A percentile compares a stretch with the other conserved stretches of the same genome.
phyloP scores from a whole-genome alignment of 352 stramenopile genomes.

The Phytopythium kandeliae region DNA sequence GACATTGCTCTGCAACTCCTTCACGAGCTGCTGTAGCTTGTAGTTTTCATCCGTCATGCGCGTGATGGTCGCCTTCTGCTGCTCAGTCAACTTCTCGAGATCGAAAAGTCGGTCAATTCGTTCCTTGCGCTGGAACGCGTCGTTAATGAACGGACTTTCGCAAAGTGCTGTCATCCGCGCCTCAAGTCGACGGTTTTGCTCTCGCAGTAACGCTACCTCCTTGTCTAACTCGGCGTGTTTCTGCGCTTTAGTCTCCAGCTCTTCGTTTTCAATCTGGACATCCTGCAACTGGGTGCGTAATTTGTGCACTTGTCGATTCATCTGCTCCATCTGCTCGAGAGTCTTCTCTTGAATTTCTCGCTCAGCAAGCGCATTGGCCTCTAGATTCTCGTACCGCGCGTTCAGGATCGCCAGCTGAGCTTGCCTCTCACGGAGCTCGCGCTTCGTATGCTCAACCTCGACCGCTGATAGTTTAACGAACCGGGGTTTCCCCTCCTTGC shows the following conservation, averaged over 20 bases:
- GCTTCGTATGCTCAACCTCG: slow-evolving; percentile 55
- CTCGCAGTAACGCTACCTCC: slow-evolving; percentile 59
- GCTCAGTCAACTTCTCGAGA: slow-evolving; percentile 76
- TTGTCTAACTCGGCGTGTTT: slow-evolving; percentile 79
- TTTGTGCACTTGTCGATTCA: slow-evolving; percentile 89
- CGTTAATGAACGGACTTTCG: slow-evolving; percentile 92
- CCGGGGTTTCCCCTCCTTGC: slow-evolving; percentile 3
- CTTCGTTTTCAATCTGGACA: slow-evolving; percentile 70
- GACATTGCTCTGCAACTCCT: slow-evolving; percentile 78
- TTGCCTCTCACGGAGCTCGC: slow-evolving; percentile 74
- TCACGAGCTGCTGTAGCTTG: slow-evolving; percentile 73
- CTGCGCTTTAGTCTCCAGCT: slow-evolving; percentile 46
- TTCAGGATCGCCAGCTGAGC: slow-evolving; percentile 83
- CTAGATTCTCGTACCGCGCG: slow-evolving; percentile 86
- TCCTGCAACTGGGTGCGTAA: slow-evolving; percentile 81
- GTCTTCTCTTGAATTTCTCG: slow-evolving; percentile 89
- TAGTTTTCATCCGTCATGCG: slow-evolving; percentile 72
- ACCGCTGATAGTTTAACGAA: slow-evolving; percentile 11
- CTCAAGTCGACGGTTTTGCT: slow-evolving; percentile 86
- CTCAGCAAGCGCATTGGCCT: slow-evolving; percentile 74
- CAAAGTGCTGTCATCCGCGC: slow-evolving; percentile 88
- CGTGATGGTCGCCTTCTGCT: slow-evolving; percentile 70
- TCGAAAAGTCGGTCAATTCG: slow-evolving; percentile 82
- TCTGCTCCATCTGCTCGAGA: slow-evolving; percentile 84
- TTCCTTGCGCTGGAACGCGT: slow-evolving; percentile 86